Conservation (phyloP, 441 rosid species). For the Arabidopsis hybrid region DNA sequence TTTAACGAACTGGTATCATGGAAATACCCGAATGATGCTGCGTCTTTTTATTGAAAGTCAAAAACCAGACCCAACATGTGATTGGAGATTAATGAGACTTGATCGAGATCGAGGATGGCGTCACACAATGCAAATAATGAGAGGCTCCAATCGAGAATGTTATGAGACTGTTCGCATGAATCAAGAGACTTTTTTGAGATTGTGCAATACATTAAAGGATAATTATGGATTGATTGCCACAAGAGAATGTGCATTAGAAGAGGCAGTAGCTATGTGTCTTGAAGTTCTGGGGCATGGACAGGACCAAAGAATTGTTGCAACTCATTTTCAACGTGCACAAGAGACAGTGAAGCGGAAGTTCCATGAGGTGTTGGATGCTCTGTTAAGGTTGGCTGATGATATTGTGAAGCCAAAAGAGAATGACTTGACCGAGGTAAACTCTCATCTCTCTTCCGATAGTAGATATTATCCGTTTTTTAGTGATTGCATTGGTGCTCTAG, state of each 20-base stretch:
- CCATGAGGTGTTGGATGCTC: conserved; percentile 15
- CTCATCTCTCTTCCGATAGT: too few relatives aligned
- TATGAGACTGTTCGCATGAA: background rate
- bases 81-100: background rate
- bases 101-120: background rate
- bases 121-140: conserved; percentile 1
- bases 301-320: background rate
- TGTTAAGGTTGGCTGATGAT: background rate
- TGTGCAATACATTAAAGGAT: background rate
- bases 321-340: conserved; percentile 20
- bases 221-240: background rate
- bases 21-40: too few relatives aligned
- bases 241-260: conserved; percentile 11
- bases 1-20: too few relatives aligned
- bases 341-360: background rate
- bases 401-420: too few relatives aligned
- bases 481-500: too few relatives aligned
- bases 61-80: too few relatives aligned
- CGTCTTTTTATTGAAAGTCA: too few relatives aligned
- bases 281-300: conserved; percentile 7
- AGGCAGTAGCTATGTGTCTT: background rate
- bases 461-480: too few relatives aligned
- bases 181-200: background rate
- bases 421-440: too few relatives aligned
- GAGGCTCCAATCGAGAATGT: too few relatives aligned